Percentiles rank a stretch among this genome's conserved stretches.
phyloP scores from a whole-genome alignment of 75 land plant species.

The Gnetum montanum region DNA sequence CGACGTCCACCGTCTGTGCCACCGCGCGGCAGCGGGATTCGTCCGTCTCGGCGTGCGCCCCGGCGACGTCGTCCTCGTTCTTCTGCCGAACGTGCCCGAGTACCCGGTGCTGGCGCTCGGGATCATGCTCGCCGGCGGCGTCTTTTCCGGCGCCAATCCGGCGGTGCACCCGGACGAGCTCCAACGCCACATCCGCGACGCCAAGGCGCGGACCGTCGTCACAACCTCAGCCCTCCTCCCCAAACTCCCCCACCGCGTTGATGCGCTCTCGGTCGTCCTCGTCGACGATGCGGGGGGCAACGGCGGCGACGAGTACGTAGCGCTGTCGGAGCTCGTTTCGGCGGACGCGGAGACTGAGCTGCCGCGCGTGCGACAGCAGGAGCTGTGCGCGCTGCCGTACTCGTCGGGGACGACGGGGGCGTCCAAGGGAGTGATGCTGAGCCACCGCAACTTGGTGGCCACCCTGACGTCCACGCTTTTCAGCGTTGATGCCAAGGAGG shows the following conservation, averaged over 20 bases:
- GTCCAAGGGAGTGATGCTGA: constrained; percentile 91
- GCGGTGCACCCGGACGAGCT: constrained; percentile 47
- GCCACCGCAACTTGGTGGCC: constrained; percentile 79
- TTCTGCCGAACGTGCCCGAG: constrained; percentile 82
- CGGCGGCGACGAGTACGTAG: not conserved
- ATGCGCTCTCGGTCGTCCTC: constrained; percentile 24
- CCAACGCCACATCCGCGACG: constrained; percentile 50
- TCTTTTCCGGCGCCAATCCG: constrained; percentile 84
- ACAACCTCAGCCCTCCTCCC: constrained; percentile 32
- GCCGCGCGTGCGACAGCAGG: too few species aligned
- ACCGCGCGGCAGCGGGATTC: constrained; percentile 54
- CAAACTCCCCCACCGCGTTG: constrained; percentile 26
- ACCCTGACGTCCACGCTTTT: constrained; percentile 71
- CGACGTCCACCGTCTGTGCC: constrained; percentile 37
- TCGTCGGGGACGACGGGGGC: constrained; percentile 96
- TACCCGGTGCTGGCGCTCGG: constrained; percentile 80
- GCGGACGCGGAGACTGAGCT: too few species aligned
- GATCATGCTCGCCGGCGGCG: constrained; percentile 79
- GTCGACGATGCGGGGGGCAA: constrained; percentile 13
- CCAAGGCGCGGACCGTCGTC: constrained; percentile 66
- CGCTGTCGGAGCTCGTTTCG: too few species aligned
- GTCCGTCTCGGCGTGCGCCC: constrained; percentile 37
- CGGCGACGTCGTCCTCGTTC: constrained; percentile 72
- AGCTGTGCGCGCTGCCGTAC: constrained; percentile 91
- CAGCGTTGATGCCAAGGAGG: constrained; percentile 32